These are phyloP conservation scores for Oxyria digyna DNA, from an alignment of 148 eudicot genomes.

Conservation along the genomic window DNA sequence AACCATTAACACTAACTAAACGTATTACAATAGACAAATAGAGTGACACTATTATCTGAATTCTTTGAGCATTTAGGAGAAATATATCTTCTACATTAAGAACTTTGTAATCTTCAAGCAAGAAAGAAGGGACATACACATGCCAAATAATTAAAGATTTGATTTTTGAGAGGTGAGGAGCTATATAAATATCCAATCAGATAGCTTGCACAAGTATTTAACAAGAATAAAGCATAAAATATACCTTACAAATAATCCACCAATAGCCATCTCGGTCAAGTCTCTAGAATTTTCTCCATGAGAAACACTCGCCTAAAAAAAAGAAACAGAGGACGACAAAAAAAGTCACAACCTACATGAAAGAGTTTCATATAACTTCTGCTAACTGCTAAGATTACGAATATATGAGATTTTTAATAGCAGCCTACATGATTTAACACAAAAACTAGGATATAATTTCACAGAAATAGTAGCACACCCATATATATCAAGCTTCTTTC, in stretches of 20 bases:
- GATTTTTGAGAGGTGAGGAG: not conserved
- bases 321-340: not conserved
- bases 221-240: not conserved
- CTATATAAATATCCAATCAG: not conserved
- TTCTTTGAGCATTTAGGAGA: not conserved
- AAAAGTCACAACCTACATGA: not conserved
- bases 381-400: not conserved
- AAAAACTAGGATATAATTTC: not conserved
- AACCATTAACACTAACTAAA: not conserved
- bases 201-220: not conserved
- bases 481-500: not conserved
- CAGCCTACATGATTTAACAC: not conserved
- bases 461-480: not conserved
- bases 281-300: not conserved
- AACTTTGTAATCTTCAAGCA: not conserved
- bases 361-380: not conserved
- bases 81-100: not conserved
- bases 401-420: not conserved
- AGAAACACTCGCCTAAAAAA: conserved; percentile 4
- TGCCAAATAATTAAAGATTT: not conserved
- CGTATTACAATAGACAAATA: not conserved
- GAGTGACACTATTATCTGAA: not conserved
- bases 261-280: not conserved
- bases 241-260: conserved; percentile 2
- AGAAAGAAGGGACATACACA: not conserved